Percentiles rank a stretch among this genome's conserved stretches.
Conservation (phyloP, 108 stramenopile genomes). For the Cyclotella baltica region DNA sequence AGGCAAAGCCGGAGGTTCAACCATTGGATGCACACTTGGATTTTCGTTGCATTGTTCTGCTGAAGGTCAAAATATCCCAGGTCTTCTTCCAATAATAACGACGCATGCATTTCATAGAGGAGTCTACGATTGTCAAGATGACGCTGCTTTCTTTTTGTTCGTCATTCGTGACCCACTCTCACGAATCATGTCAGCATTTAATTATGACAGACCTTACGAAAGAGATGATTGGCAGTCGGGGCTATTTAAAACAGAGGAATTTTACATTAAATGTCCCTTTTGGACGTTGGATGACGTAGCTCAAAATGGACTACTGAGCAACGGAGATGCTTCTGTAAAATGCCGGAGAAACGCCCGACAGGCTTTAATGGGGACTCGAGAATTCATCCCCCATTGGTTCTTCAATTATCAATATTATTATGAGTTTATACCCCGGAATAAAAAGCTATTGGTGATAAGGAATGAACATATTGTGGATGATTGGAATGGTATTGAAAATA, state of each 20-base stretch:
- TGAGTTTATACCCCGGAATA: conserved; percentile 31
- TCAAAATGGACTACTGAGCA: conserved; percentile 36
- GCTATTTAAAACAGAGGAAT: conserved; percentile 7
- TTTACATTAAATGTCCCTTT: conserved; percentile 33
- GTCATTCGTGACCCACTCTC: conserved; percentile 46
- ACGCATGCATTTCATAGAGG: conserved; percentile 53
- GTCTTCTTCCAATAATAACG: conserved; percentile 31
- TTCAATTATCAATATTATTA: conserved; percentile 53
- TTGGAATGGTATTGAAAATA: conserved; percentile 46
- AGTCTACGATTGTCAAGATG: conserved; percentile 42
- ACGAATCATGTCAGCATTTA: conserved; percentile 40
- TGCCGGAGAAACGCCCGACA: conserved; percentile 16
- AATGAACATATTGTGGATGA: conserved; percentile 59
- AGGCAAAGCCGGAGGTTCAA: conserved; percentile 54
- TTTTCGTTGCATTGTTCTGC: conserved; percentile 46
- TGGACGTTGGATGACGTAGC: conserved; percentile 38
- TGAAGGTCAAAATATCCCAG: conserved; percentile 16
- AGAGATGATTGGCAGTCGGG: neutral
- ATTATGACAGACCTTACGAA: conserved; percentile 39
- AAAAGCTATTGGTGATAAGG: conserved; percentile 48
- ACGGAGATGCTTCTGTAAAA: neutral
- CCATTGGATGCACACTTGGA: conserved; percentile 43
- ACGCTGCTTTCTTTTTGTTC: conserved; percentile 38
- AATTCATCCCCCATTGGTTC: conserved; percentile 33
- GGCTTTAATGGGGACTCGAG: conserved; percentile 21